Evolutionary conservation across 1,139 yeast genomes (phyloP).

Genomic region (Geotrichum cucujoidarum): DNA sequence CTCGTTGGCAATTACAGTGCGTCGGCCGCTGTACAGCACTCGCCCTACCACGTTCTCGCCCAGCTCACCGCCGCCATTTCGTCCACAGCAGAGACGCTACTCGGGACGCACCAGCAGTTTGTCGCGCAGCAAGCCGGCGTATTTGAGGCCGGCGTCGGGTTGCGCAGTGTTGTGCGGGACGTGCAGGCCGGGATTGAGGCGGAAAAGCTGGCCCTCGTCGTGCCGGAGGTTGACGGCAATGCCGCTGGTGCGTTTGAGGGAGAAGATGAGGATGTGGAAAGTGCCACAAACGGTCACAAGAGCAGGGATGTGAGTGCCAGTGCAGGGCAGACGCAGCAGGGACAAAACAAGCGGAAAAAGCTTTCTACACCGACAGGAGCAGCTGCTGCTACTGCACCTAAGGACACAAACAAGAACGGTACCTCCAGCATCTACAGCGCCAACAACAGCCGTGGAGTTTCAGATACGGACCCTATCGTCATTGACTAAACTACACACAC

Average conservation of each 20-base stretch:
- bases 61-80: constrained; percentile 9
- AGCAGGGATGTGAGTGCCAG: neutral
- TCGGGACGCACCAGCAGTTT: constrained; percentile 19
- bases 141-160: constrained; percentile 18
- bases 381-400: neutral
- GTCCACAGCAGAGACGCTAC: neutral
- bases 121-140: constrained; percentile 17
- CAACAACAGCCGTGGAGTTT: neutral
- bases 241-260: neutral
- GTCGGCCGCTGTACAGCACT: constrained; percentile 1
- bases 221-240: neutral
- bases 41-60: constrained; percentile 14
- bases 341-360: neutral
- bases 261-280: neutral
- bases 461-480: constrained; percentile 9
- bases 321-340: neutral
- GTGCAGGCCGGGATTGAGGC: constrained; percentile 19
- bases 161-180: constrained; percentile 15
- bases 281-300: no score
- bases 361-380: neutral
- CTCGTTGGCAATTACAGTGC: neutral
- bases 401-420: neutral
- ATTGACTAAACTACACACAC: no score
- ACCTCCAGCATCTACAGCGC: constrained; percentile 5
- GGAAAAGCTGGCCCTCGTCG: constrained; percentile 10